Percentiles rank a stretch among this genome's conserved stretches.
These are phyloP conservation scores for Paramecium caudatum DNA, from an alignment of 73 alveolate genomes.

Conservation along the genomic window DNA sequence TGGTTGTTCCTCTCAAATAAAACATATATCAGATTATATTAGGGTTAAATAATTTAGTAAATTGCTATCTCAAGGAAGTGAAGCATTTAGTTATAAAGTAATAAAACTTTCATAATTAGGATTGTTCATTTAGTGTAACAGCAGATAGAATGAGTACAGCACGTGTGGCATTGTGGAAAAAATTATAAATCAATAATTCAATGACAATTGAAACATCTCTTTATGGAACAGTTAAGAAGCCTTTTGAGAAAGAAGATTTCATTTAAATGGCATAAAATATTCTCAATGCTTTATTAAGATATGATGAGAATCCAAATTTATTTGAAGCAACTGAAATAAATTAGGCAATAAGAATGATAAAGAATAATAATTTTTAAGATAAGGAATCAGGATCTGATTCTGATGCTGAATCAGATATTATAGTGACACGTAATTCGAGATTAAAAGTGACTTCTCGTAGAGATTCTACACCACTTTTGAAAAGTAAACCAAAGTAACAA, in stretches of 20 bases:
- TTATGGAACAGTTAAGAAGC: conserved; percentile 84
- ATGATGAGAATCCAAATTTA: conserved; percentile 25
- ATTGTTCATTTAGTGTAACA: conserved; percentile 54
- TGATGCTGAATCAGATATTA: conserved; percentile 62
- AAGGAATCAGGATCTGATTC: conserved; percentile 66
- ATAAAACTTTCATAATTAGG: not conserved
- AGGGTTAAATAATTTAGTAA: conserved; percentile 29
- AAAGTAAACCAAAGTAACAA: not conserved
- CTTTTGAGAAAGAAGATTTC: conserved; percentile 31
- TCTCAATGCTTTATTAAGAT: conserved; percentile 15
- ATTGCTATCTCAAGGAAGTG: conserved; percentile 15
- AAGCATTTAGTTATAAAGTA: conserved; percentile 35
- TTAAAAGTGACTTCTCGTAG: conserved; percentile 50
- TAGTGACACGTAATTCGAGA: not conserved
- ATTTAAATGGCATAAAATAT: not conserved
- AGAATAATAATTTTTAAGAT: not conserved
- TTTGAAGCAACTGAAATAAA: not conserved
- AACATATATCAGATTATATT: conserved; percentile 55
- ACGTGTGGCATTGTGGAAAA: conserved; percentile 95
- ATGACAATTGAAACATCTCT: conserved; percentile 96
- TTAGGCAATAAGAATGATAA: not conserved
- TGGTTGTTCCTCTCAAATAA: conserved; percentile 52
- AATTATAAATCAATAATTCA: conserved; percentile 87
- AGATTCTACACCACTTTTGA: conserved; percentile 54
- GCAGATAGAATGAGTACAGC: conserved; percentile 87